A percentile compares a stretch with the other conserved stretches of the same genome.
Conservation (phyloP, 2,329 filamentous ascomycete species). For the Lachnellula cervina region DNA sequence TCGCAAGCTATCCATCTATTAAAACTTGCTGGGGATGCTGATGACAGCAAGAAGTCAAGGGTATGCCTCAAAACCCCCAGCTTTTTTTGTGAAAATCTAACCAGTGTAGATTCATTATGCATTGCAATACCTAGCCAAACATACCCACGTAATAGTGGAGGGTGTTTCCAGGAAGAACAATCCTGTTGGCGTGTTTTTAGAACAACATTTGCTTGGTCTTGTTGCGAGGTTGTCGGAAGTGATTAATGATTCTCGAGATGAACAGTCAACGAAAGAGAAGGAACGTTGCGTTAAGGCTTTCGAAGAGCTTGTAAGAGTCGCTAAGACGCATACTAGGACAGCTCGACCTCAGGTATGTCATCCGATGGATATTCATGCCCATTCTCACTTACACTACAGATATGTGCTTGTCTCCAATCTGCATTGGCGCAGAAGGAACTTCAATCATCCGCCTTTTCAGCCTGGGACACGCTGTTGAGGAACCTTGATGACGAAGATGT, state of each 20-base stretch:
- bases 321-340: constrained; percentile 66
- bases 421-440: constrained; percentile 71
- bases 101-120: constrained; percentile 26
- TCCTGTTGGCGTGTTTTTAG: constrained; percentile 68
- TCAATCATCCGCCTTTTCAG: constrained; percentile 72
- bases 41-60: constrained; percentile 49
- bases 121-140: constrained; percentile 39
- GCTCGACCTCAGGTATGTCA: constrained; percentile 79
- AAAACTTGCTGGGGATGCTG: constrained; percentile 68
- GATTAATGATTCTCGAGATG: constrained; percentile 63
- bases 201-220: constrained; percentile 78
- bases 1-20: constrained; percentile 75
- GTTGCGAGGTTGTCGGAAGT: constrained; percentile 76
- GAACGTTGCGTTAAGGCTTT: constrained; percentile 75
- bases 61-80: constrained; percentile 40
- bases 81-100: background rate
- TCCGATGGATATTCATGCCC: constrained; percentile 29
- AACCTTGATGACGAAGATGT: constrained; percentile 75
- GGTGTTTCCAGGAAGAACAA: constrained; percentile 44
- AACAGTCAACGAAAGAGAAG: constrained; percentile 61
- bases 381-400: constrained; percentile 46
- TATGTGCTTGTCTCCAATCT: constrained; percentile 86
- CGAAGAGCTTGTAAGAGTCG: constrained; percentile 78
- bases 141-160: constrained; percentile 13
- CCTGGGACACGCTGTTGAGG: constrained; percentile 76